Evolutionary conservation across 495 filamentous ascomycete genomes (phyloP).

Genomic region (Xylaria acuta): DNA sequence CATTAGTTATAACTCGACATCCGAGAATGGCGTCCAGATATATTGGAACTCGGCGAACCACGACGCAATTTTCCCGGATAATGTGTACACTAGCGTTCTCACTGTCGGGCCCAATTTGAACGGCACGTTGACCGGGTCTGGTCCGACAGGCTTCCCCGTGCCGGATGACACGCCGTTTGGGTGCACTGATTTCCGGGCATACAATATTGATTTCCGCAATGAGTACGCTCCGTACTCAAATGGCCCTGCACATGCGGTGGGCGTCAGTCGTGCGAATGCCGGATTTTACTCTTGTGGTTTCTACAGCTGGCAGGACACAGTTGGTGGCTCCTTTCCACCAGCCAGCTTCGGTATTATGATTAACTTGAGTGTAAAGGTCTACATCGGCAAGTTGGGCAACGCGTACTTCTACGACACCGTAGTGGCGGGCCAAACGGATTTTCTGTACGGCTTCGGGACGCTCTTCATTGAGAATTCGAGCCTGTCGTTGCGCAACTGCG

Average conservation of each 20-base stretch:
- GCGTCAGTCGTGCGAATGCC: constrained; percentile 62
- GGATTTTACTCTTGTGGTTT: constrained; percentile 66
- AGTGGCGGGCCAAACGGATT: constrained; percentile 65
- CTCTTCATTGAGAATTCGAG: constrained; percentile 53
- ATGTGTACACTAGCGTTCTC: constrained; percentile 61
- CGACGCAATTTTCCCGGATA: constrained; percentile 55
- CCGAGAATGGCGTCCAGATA: constrained; percentile 34
- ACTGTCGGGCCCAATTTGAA: constrained; percentile 64
- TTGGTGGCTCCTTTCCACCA: constrained; percentile 34
- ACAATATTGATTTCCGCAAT: constrained; percentile 66
- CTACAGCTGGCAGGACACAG: constrained; percentile 66
- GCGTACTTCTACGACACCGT: constrained; percentile 61
- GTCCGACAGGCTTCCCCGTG: constrained; percentile 62
- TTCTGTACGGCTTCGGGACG: constrained; percentile 62
- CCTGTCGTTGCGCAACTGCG: constrained; percentile 59
- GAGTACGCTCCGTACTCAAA: constrained; percentile 58
- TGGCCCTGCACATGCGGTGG: constrained; percentile 62
- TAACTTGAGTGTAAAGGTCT: constrained; percentile 48
- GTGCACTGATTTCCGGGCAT: constrained; percentile 61
- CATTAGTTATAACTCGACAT: constrained; percentile 44
- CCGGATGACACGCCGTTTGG: constrained; percentile 64
- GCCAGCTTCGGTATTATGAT: neutral
- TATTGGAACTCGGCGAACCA: constrained; percentile 50
- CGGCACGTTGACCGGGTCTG: constrained; percentile 60
- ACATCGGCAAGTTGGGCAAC: constrained; percentile 66